Conservation (phyloP, 768 basidiomycete species). For the Boletus vermiculosoides region DNA sequence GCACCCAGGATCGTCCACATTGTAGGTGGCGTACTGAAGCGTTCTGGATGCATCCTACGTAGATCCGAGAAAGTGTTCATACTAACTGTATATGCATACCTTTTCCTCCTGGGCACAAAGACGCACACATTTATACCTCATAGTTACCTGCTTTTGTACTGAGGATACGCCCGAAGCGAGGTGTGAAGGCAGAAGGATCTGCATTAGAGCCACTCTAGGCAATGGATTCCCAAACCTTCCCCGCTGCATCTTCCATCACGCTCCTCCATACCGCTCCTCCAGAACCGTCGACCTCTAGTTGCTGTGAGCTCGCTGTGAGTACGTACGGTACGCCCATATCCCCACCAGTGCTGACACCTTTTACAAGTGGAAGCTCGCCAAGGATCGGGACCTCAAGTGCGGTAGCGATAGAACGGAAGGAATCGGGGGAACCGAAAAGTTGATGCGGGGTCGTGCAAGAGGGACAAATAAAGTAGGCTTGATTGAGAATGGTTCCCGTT, state of each 20-base stretch:
- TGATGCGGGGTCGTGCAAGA: conserved; percentile 63
- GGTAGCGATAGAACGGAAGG: conserved; percentile 58
- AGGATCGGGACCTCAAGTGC: conserved; percentile 63
- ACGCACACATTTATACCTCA: background rate
- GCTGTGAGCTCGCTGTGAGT: conserved; percentile 23
- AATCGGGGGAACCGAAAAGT: conserved; percentile 67
- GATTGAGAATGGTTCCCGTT: conserved; percentile 83
- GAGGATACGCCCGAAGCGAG: background rate
- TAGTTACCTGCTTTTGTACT: background rate
- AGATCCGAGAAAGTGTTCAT: background rate
- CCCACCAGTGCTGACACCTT: conserved; percentile 67
- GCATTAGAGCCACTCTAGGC: background rate
- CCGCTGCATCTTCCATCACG: conserved; percentile 31
- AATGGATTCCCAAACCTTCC: conserved; percentile 31
- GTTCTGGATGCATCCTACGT: background rate
- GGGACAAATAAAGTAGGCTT: conserved; percentile 79
- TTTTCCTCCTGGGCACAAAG: background rate
- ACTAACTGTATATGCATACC: background rate
- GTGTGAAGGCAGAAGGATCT: too few relatives aligned
- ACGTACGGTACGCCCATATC: conserved; percentile 65
- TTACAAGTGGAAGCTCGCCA: conserved; percentile 79
- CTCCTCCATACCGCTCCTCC: conserved; percentile 34
- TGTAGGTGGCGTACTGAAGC: too few relatives aligned
- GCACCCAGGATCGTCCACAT: background rate
- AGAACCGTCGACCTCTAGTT: conserved; percentile 20